Conservation (phyloP, 352 stramenopile species). For the Globisporangium mamillatum region DNA sequence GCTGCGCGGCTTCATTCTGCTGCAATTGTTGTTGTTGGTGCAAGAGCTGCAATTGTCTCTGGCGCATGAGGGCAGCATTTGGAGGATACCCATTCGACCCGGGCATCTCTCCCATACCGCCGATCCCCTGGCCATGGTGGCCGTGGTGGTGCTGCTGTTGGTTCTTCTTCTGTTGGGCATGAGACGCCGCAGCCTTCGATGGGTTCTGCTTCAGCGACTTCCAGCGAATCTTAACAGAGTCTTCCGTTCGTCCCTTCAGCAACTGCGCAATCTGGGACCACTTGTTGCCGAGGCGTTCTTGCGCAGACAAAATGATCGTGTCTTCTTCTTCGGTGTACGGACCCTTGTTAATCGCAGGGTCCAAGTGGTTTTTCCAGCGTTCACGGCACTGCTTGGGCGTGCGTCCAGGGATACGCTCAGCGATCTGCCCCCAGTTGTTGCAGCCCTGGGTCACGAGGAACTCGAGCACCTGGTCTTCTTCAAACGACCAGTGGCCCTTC, state of each 20-base stretch:
- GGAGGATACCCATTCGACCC: constrained; percentile 29
- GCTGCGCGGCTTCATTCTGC: constrained; percentile 55
- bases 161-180: constrained; percentile 78
- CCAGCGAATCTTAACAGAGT: constrained; percentile 94
- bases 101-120: constrained; percentile 27
- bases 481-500: constrained; percentile 94
- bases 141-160: constrained; percentile 50
- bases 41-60: constrained; percentile 65
- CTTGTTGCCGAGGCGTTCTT: constrained; percentile 92
- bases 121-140: background rate
- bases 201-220: constrained; percentile 88
- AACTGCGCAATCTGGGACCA: constrained; percentile 96
- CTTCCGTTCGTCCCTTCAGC: constrained; percentile 87
- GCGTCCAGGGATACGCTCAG: constrained; percentile 88
- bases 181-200: constrained; percentile 66
- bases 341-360: constrained; percentile 92
- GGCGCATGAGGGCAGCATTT: constrained; percentile 61
- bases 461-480: constrained; percentile 93
- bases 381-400: constrained; percentile 92
- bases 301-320: constrained; percentile 87
- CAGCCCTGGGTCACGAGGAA: constrained; percentile 85
- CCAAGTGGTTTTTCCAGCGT: constrained; percentile 89
- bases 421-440: constrained; percentile 94
- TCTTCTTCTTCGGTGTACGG: constrained; percentile 95
- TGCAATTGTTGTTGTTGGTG: constrained; percentile 75